Conservation (phyloP, 768 basidiomycete genomes). For the Lanmaoa pseudosensibilis region DNA sequence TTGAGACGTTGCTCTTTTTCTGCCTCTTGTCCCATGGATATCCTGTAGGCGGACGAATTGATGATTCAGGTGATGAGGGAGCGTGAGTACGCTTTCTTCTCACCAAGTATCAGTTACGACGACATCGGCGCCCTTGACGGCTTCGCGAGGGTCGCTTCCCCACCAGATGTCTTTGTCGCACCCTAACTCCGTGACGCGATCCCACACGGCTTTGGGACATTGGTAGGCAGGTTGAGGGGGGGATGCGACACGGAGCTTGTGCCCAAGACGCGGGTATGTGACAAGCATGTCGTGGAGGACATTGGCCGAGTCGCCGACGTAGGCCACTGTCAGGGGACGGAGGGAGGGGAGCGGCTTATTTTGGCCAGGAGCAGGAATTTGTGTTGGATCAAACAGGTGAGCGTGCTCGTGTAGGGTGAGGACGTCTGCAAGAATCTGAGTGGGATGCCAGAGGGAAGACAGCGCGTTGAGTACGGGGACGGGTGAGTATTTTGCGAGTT, state of each 20-base stretch:
- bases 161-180: conserved; percentile 75
- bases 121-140: conserved; percentile 88
- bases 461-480: conserved; percentile 97
- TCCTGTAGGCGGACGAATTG: conserved; percentile 49
- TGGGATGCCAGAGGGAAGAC: conserved; percentile 94
- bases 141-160: conserved; percentile 79
- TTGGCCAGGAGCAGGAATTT: conserved; percentile 12
- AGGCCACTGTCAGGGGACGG: conserved; percentile 84
- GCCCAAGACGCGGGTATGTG: conserved; percentile 87
- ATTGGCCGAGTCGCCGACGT: conserved; percentile 93
- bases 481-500: conserved; percentile 84
- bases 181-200: conserved; percentile 70
- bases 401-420: conserved; percentile 83
- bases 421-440: conserved; percentile 91
- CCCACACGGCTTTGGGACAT: conserved; percentile 74
- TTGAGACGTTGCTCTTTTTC: conserved; percentile 83
- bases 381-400: conserved; percentile 46
- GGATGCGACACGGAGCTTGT: conserved; percentile 79
- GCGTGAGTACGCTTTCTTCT: conserved; percentile 12
- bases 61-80: neutral
- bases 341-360: conserved; percentile 48
- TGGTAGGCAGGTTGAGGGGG: conserved; percentile 64
- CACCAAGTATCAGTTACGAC: conserved; percentile 97
- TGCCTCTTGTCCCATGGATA: conserved; percentile 98
- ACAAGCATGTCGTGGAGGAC: conserved; percentile 98